Base-by-base conservation (phyloP, 306 rosid species). In the Malus asiatica region DNA sequence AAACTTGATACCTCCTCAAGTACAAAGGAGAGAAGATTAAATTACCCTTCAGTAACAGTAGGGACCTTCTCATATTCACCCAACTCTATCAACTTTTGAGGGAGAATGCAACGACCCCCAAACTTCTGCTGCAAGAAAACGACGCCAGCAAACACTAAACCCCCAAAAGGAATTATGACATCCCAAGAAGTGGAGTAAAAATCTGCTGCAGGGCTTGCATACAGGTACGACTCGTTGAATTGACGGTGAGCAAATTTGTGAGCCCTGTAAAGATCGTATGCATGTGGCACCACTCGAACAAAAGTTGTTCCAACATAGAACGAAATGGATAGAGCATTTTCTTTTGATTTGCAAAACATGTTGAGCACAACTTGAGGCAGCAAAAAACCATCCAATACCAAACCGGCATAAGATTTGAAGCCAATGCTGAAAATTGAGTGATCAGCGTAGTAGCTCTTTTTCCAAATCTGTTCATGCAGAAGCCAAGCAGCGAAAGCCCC, bases 171-270 rank as follows among this genome's bases (percentile, higher is more conserved):
- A 64, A 87, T 84, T 23, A 63, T 82, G 59, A 80, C 69, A 71
- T 87, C 88, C 86, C 90, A 87, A 74, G 82, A 48, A 69, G 80
- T 79, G 30, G 91, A 83, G 84, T 79, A 89, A 35, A 75, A 80
- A 59, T 78, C 84, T 30, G 78, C 84, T 18, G 68, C 73, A 33
- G 83, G 86, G 84, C 81, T 76, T 5, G 86, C 88, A 72, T 80
- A 87, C 11, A 77, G 71, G 81, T 83, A 83, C 16, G 85, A 72
- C 6, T 46, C 80, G 4, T 78, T 44, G 22, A 55, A 10, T 11
- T 35, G n/a, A 4, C 3, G 20, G 1, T 6, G 66, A 71, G 32
- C 76, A 78, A 4, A 15, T 38, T 5, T 45, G n/a, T 2, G 22
- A 70, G 60, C 40, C 79, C 91, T 76, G 76, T 76, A 85, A 78